Base-by-base conservation (phyloP, 2,329 filamentous ascomycete species). In the Alternaria consortialis region DNA sequence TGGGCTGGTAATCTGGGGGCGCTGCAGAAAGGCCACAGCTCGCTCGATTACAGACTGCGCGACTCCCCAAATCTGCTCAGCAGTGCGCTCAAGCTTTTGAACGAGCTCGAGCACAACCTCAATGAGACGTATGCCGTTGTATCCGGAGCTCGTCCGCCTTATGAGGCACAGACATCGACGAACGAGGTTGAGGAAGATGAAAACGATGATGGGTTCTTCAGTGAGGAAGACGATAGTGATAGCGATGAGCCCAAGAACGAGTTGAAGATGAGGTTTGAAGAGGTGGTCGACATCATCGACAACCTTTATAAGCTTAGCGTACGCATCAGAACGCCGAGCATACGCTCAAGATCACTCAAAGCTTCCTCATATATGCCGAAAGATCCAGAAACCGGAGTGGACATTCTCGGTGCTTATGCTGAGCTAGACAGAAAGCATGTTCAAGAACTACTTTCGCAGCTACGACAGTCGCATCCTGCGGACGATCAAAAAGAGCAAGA, bases 291-390 rank as follows among this genome's bases (percentile, higher is more conserved):
- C 44, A 77, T 79, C 8, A 68, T 79, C 46, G 72, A 79, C 60
- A 77, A 78, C 34, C 67, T 79, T 3, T 79, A 79, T 62, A 78
- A 76, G 47, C 67, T 79, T 4, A 77, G 75, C 42, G 74, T 79
- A 11, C 72, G 77, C 25, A 79, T 79, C 48, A 69, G 77, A 44
- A 72, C 70, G 7, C 76, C 77, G 0, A 77, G 73, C 2, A 64
- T 79, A 34, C 69, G 71, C 23, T 74, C 70, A 17, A 73, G 76
- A 34, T 77, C 76, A 13, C 66, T 78, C 12, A 78, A 73, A 58
- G 77, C 76, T 15, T 70, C 76, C 11, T 71, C 76, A 4, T 79
- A 73, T 34, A 67, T 65, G 17, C 74, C 71, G n/a, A 74, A 72
- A 48, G 76, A 78, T 59, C 71, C 73, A 6, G 74, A 78, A 6